Evolutionary conservation across 371 early-diverging fungal genomes (phyloP).

Genomic region (Phascolomyces articulosus): DNA sequence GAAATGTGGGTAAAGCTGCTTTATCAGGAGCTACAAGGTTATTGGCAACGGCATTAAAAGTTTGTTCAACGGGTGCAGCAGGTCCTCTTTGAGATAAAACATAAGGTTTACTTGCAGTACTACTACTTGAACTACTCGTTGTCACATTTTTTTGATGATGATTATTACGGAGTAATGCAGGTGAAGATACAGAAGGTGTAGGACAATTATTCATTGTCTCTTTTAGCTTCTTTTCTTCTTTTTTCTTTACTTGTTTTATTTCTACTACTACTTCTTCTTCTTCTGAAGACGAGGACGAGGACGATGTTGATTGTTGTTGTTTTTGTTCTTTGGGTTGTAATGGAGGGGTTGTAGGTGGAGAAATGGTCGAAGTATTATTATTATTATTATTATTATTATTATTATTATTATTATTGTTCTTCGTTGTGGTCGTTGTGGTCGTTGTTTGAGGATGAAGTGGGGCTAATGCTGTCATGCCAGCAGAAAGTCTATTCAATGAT

Average conservation of each 20-base stretch:
- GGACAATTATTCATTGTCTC: background rate
- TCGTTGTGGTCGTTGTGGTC: no score
- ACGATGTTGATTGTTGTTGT: background rate
- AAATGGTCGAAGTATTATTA: constrained; percentile 7
- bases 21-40: constrained; percentile 34
- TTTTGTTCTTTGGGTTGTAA: constrained; percentile 6
- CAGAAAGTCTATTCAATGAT: constrained; percentile 21
- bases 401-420: no score
- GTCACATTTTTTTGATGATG: background rate
- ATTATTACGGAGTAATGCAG: constrained; percentile 12
- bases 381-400: background rate
- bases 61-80: constrained; percentile 42
- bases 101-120: constrained; percentile 1
- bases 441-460: constrained; percentile 10
- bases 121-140: background rate
- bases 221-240: background rate
- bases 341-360: constrained; percentile 18
- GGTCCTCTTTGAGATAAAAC: constrained; percentile 13
- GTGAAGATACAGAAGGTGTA: constrained; percentile 17
- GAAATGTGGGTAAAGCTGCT: constrained; percentile 10
- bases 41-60: constrained; percentile 39
- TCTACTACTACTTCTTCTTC: background rate
- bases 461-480: constrained; percentile 16
- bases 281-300: background rate
- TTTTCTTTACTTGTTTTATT: background rate